Conservation (phyloP, 2,329 filamentous ascomycete genomes). For the Sarocladiaceae sp. region DNA sequence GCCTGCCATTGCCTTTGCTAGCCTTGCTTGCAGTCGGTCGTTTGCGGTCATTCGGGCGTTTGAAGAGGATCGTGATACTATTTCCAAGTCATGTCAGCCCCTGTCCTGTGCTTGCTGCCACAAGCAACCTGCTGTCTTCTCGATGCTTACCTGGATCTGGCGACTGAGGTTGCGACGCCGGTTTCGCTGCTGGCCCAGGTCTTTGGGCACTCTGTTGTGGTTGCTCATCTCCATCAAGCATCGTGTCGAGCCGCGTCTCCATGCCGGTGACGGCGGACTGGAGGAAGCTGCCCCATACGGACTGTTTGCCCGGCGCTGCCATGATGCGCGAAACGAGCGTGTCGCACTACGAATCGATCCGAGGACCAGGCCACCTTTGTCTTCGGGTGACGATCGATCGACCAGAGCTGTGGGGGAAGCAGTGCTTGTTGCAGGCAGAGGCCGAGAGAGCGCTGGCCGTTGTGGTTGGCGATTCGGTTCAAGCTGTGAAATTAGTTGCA, state of each 20-base stretch:
- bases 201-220: conserved; percentile 23
- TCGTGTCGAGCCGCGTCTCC: conserved; percentile 86
- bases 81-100: conserved; percentile 9
- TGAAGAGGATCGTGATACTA: conserved; percentile 55
- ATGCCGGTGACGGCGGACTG: conserved; percentile 89
- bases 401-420: no score
- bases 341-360: conserved; percentile 1
- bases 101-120: not conserved
- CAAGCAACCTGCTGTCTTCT: not conserved
- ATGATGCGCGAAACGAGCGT: conserved; percentile 25
- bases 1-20: conserved; percentile 80
- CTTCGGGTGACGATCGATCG: no score
- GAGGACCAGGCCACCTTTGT: no score
- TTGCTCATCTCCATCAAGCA: conserved; percentile 53
- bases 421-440: no score
- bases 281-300: conserved; percentile 73
- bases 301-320: conserved; percentile 42
- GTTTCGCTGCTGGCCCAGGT: conserved; percentile 20
- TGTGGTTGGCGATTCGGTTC: no score
- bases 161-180: not conserved
- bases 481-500: conserved; percentile 2
- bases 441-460: no score
- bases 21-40: conserved; percentile 79
- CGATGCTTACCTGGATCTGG: conserved; percentile 5
- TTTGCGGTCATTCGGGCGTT: conserved; percentile 62